Conservation (phyloP, 164 flowering plant genomes). For the Nymphaea thermarum region DNA sequence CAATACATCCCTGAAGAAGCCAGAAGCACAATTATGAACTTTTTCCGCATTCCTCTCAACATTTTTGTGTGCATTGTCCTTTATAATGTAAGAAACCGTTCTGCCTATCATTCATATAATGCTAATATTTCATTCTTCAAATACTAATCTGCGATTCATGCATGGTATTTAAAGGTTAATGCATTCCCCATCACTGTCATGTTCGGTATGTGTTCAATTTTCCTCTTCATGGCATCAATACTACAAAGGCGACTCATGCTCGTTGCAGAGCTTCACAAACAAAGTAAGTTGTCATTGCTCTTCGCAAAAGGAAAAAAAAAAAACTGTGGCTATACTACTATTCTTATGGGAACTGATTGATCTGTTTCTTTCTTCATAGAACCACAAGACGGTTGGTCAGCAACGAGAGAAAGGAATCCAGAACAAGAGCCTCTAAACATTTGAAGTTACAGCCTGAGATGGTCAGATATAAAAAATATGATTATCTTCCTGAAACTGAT, state of each 20-base stretch:
- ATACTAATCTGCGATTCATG: background rate
- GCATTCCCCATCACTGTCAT: slow-evolving; percentile 94
- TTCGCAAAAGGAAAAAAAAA: background rate
- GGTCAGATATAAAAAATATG: background rate
- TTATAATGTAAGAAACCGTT: slow-evolving; percentile 52
- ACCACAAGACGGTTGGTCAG: background rate
- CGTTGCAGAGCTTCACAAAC: slow-evolving; percentile 52
- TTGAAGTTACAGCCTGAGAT: background rate
- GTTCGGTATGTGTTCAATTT: slow-evolving; percentile 99
- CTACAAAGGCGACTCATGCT: slow-evolving; percentile 76
- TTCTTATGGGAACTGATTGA: background rate
- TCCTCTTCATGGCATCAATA: slow-evolving; percentile 74
- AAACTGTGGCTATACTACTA: background rate
- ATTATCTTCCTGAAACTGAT: background rate
- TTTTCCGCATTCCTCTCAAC: slow-evolving; percentile 96
- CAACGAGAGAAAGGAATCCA: background rate
- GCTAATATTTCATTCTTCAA: background rate
- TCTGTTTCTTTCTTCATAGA: background rate
- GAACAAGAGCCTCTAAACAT: background rate
- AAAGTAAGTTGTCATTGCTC: slow-evolving; percentile 27
- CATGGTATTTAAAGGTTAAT: slow-evolving; percentile 48
- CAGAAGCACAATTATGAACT: slow-evolving; percentile 97
- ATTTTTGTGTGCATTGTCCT: slow-evolving; percentile 86
- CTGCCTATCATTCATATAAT: background rate
- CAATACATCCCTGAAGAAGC: slow-evolving; percentile 98